Conservation (phyloP, 345 rosid genomes). For the Salix purpurea region DNA sequence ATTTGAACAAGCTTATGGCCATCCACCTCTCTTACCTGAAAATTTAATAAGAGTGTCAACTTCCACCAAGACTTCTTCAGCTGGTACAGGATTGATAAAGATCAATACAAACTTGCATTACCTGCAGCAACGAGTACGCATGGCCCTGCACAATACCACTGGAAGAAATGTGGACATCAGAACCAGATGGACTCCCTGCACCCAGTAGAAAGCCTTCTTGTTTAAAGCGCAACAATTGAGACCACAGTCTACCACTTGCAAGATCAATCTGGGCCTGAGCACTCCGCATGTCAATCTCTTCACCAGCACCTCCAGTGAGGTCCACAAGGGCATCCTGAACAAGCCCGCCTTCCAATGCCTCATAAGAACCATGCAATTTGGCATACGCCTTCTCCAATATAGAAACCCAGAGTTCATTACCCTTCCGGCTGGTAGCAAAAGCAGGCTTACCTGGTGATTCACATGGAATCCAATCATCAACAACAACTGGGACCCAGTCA, state of each 20-base stretch:
- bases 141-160: slow-evolving; percentile 99
- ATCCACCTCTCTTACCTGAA: slow-evolving; percentile 96
- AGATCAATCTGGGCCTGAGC: slow-evolving; percentile 99
- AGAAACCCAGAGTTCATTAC: slow-evolving; percentile 95
- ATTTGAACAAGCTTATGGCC: slow-evolving; percentile 98
- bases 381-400: slow-evolving; percentile 97
- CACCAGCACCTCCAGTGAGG: slow-evolving; percentile 99
- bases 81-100: background rate
- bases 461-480: slow-evolving; percentile 99
- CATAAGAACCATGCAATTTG: slow-evolving; percentile 96
- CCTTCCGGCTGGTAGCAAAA: slow-evolving; percentile 91
- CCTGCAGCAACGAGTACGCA: slow-evolving; percentile 97
- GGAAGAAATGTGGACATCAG: slow-evolving; percentile 96
- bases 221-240: slow-evolving; percentile 92
- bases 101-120: slow-evolving; percentile 21
- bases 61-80: background rate
- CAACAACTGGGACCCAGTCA: slow-evolving; percentile 99
- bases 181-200: slow-evolving; percentile 99
- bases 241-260: slow-evolving; percentile 99
- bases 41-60: background rate
- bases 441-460: slow-evolving; percentile 96
- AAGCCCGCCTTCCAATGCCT: slow-evolving; percentile 98
- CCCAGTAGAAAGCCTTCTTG: slow-evolving; percentile 99
- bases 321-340: slow-evolving; percentile 99
- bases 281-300: slow-evolving; percentile 99